Conservation (phyloP, 1,284 basidiomycete species). For the Xerocomus cyaneibrunnescens region DNA sequence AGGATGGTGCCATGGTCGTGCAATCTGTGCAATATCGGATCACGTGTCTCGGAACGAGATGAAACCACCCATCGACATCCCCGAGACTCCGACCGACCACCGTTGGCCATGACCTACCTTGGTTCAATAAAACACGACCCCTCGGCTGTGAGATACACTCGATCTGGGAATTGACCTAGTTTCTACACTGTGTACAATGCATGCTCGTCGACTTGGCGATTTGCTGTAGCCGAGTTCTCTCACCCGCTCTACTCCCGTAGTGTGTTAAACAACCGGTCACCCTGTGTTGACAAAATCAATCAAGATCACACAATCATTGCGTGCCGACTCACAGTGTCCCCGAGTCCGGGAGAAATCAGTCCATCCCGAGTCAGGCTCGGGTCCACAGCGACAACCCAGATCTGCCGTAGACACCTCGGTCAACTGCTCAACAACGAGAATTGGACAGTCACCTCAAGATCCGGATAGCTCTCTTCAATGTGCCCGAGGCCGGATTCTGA, state of each 20-base stretch:
- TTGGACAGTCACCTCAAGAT: slow-evolving; percentile 63
- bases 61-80: too few species aligned
- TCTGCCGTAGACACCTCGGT: slow-evolving; percentile 42
- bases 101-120: too few species aligned
- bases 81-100: too few species aligned
- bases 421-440: not conserved
- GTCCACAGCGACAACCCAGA: slow-evolving; percentile 85
- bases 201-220: not conserved
- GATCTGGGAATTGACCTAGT: not conserved
- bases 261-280: slow-evolving; percentile 67
- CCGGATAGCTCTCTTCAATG: slow-evolving; percentile 69
- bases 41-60: slow-evolving; percentile 21
- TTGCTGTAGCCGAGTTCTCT: not conserved
- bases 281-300: slow-evolving; percentile 39
- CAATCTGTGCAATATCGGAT: slow-evolving; percentile 29
- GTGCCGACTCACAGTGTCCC: slow-evolving; percentile 69
- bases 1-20: slow-evolving; percentile 31
- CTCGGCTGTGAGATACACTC: too few species aligned
- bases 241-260: slow-evolving; percentile 35
- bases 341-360: slow-evolving; percentile 83
- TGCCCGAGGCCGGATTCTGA: slow-evolving; percentile 73
- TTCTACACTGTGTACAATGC: not conserved
- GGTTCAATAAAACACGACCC: too few species aligned
- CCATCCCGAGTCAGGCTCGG: slow-evolving; percentile 69
- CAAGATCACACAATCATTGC: not conserved